A percentile compares a stretch with the other conserved stretches of the same genome.
phyloP scores from a whole-genome alignment of 2,329 filamentous ascomycete species.

The Hypoxylon sp. region DNA sequence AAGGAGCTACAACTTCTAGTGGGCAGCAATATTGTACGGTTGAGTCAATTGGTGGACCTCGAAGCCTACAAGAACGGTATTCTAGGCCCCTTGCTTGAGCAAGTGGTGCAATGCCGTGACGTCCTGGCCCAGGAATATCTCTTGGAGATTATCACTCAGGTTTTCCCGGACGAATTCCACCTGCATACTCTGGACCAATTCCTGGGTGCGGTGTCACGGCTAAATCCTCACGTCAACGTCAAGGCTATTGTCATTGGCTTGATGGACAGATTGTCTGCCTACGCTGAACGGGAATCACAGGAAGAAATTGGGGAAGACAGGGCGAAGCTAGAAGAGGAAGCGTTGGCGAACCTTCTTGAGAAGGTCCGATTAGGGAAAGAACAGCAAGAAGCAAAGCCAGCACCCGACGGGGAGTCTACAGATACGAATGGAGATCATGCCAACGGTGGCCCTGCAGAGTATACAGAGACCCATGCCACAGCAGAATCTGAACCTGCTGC shows the following conservation, averaged over 20 bases:
- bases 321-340: slow-evolving; percentile 86
- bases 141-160: slow-evolving; percentile 97
- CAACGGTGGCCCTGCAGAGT: slow-evolving; percentile 56
- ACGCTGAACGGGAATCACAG: slow-evolving; percentile 89
- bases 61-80: slow-evolving; percentile 95
- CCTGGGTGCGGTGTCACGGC: slow-evolving; percentile 88
- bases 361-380: slow-evolving; percentile 80
- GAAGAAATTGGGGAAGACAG: slow-evolving; percentile 78
- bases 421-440: slow-evolving; percentile 57
- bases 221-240: slow-evolving; percentile 97
- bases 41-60: slow-evolving; percentile 95
- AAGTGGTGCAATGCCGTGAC: slow-evolving; percentile 97
- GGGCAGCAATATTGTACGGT: slow-evolving; percentile 93
- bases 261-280: slow-evolving; percentile 96
- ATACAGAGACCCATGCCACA: slow-evolving; percentile 51
- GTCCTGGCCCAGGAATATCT: slow-evolving; percentile 98
- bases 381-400: slow-evolving; percentile 54
- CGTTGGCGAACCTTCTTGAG: slow-evolving; percentile 82
- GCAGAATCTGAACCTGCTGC: slow-evolving; percentile 56
- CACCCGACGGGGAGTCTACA: slow-evolving; percentile 50
- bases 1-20: slow-evolving; percentile 96
- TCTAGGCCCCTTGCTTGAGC: slow-evolving; percentile 88
- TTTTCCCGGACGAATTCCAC: slow-evolving; percentile 98
- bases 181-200: slow-evolving; percentile 97
- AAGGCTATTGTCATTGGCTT: slow-evolving; percentile 98